These are phyloP conservation scores for Ustilago curta DNA, from an alignment of 1,284 basidiomycete species.

Conservation along the genomic window DNA sequence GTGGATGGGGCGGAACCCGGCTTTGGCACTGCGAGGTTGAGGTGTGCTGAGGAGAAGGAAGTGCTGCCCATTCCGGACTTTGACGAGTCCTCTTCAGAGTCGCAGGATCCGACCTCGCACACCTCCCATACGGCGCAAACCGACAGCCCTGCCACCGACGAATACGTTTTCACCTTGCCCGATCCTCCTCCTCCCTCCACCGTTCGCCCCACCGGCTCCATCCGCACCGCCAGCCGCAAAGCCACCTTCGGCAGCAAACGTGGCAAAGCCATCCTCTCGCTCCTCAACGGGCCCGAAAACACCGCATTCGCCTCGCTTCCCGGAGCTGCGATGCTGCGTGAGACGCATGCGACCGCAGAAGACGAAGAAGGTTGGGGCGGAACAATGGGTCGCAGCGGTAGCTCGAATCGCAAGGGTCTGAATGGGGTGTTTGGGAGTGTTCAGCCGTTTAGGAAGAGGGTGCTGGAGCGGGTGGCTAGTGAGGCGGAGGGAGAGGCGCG, in stretches of 20 bases:
- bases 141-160: neutral
- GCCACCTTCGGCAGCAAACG: slow-evolving; percentile 50
- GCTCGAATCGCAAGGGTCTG: slow-evolving; percentile 26
- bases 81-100: neutral
- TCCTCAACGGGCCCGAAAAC: slow-evolving; percentile 24
- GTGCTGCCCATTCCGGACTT: slow-evolving; percentile 18
- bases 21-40: slow-evolving; percentile 45
- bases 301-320: slow-evolving; percentile 33
- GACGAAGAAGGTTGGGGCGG: slow-evolving; percentile 54
- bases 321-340: slow-evolving; percentile 31
- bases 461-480: slow-evolving; percentile 31
- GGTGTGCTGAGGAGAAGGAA: slow-evolving; percentile 22
- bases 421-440: slow-evolving; percentile 17
- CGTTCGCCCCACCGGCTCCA: slow-evolving; percentile 9
- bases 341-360: slow-evolving; percentile 15
- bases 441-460: slow-evolving; percentile 12
- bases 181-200: neutral
- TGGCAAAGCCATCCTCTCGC: slow-evolving; percentile 41
- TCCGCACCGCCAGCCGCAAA: slow-evolving; percentile 23
- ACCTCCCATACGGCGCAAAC: neutral
- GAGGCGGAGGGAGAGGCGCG: slow-evolving; percentile 36
- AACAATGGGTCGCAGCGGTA: slow-evolving; percentile 36
- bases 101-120: neutral
- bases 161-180: slow-evolving; percentile 36
- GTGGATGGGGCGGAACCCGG: slow-evolving; percentile 10